Base-by-base conservation (phyloP, 768 basidiomycete genomes). In the Brasilioporus rufonigricans region DNA sequence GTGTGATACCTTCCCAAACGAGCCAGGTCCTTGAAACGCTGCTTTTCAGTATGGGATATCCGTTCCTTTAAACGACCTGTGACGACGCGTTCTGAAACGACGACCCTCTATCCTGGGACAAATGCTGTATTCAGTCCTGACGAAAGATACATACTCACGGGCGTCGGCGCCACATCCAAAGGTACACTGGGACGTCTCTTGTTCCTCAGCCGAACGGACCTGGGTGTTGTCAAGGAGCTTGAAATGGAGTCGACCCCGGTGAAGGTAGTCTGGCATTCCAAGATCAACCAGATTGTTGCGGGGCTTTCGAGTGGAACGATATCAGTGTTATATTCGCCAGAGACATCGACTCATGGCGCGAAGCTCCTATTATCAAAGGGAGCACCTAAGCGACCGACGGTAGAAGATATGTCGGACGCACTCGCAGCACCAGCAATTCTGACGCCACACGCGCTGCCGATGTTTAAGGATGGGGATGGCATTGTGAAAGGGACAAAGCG, bases 121-220 rank as follows among this genome's bases (percentile, higher is more conserved):
- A 98, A 98, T 71, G 87, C 95, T 10, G 82, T 89, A 58, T 98
- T 96, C 73, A 97, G 94, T 61, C 97, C 97, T 0, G 93, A 97
- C 70, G 93, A 95, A 62, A 90, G 86, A 70, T 84, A 86, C 65
- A 76, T 98, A 48, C 76, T 98, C 50, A 95, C 94, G 11, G 95
- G 97, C 5, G 78, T 83, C 1, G 89, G 87, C 9, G 81, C 86
- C 2, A 74, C 82, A 11, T 72, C 82, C 38, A 88, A 86, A 62
- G 86, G 84, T 18, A 83, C 80, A 32, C 76, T 77, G 55, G 93
- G 93, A 1, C 80, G 80, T 56, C 74, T 98, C 52, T 71, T 90
- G 53, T 86, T 96, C 64, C 66, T 98, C 71, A 76, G 76, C 54
- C 86, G 86, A 66, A 82, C 86, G 53, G 80, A 78, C 36, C 73